Percentiles rank a stretch among this genome's conserved stretches.
These are phyloP conservation scores for Melocanna baccifera DNA, from an alignment of 176 grass and related monocot species.

Conservation along the genomic window DNA sequence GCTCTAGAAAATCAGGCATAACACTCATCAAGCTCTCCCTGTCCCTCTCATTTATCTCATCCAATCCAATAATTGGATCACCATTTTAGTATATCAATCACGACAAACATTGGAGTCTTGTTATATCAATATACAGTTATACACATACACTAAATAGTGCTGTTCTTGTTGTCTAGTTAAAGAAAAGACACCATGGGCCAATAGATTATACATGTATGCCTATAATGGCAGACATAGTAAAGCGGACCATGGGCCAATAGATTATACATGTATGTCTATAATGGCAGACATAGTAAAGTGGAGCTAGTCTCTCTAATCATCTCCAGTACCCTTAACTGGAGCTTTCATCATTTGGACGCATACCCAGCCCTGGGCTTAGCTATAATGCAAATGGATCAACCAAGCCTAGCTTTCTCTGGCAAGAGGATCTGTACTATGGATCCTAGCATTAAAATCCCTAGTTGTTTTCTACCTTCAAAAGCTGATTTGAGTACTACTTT, in stretches of 20 bases:
- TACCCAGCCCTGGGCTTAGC: not conserved
- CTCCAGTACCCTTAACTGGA: constrained; percentile 40
- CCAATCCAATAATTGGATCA: constrained; percentile 36
- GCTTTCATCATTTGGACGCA: constrained; percentile 36
- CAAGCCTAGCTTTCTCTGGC: constrained; percentile 28
- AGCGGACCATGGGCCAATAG: constrained; percentile 36
- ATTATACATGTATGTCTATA: constrained; percentile 37
- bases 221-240: constrained; percentile 51
- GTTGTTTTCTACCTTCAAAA: constrained; percentile 6
- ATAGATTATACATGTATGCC: constrained; percentile 38
- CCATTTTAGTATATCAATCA: constrained; percentile 13
- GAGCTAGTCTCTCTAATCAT: constrained; percentile 53
- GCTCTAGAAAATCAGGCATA: constrained; percentile 5
- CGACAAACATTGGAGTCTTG: constrained; percentile 33
- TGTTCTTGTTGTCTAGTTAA: constrained; percentile 21
- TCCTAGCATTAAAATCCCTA: not conserved
- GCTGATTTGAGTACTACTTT: constrained; percentile 21
- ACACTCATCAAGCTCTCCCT: not conserved
- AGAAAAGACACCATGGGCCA: not conserved
- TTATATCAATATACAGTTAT: constrained; percentile 19
- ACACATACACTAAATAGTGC: constrained; percentile 1
- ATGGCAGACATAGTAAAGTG: constrained; percentile 56
- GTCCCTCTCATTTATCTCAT: constrained; percentile 19
- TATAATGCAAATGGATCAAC: constrained; percentile 25
- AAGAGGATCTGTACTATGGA: constrained; percentile 26